Base-by-base conservation (phyloP, 2,329 filamentous ascomycete species). In the Aspergillus phoenicis region DNA sequence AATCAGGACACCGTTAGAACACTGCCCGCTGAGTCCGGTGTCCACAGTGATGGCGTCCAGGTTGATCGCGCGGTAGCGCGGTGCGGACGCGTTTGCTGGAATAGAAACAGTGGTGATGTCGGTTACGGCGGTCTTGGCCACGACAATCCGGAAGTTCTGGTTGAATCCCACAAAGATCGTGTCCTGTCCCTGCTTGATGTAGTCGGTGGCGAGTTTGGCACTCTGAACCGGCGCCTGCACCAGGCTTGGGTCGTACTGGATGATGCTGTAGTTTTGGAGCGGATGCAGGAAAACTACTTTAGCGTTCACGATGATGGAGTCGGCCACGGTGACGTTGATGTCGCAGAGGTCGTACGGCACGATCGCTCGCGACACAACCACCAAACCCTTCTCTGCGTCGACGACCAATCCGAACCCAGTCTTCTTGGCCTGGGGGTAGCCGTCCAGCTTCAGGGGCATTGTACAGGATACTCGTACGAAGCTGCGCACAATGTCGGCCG, bases 91-190 rank as follows among this genome's bases (percentile, higher is more conserved):
- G 77, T 96, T 98, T 26, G 95, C 93, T 0, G 95, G 96, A 63
- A 99, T 98, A 0, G 93, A 92, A 3, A 98, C 95, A 2, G 95
- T 95, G 10, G 94, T 98, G 71, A 99, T 96, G 75, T 99, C 95
- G 0, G 96, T 99, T 13, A 99, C 93, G 0, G 90, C 92, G 0
- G 95, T 98, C 69, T 96, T 93, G 5, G 93, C 91, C 68, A 97
- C 91, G 4, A 98, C 94, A 43, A 97, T 91, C 38, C 94, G 88
- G 63, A 94, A 89, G 66, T 97, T 98, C 67, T 96, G 89, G 74
- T 99, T 99, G 81, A 97, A 96, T n/a, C 95, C 96, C 64, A 99
- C 90, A 78, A 99, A 99, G 67, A 97, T 93, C 0, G 93, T 97
- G 60, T 94, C 90, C 52, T 93, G 91, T 38, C 95, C 95, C 80